Conservation (phyloP, 768 basidiomycete genomes). For the Kwoniella sp. region DNA sequence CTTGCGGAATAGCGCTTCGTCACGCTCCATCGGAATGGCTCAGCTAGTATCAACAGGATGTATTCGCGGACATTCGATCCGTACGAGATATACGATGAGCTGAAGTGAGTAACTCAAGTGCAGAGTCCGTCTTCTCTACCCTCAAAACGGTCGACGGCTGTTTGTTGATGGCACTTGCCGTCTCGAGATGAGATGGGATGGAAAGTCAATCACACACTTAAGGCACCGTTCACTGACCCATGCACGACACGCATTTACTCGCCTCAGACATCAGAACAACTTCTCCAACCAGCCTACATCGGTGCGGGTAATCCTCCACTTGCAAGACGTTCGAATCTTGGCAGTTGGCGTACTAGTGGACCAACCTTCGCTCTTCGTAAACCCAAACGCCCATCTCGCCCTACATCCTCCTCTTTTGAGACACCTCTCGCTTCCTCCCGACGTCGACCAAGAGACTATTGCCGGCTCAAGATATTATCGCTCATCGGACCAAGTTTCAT, state of each 20-base stretch:
- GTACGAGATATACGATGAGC: slow-evolving; percentile 50
- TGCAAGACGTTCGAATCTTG: slow-evolving; percentile 50
- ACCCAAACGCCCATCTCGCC: slow-evolving; percentile 52
- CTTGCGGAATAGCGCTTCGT: slow-evolving; percentile 50
- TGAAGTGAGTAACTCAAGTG: slow-evolving; percentile 35
- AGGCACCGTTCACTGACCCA: too few relatives aligned
- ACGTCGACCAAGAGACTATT: slow-evolving; percentile 2
- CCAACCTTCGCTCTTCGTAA: slow-evolving; percentile 48
- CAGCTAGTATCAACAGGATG: slow-evolving; percentile 50
- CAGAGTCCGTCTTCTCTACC: too few relatives aligned
- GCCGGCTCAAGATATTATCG: slow-evolving; percentile 11
- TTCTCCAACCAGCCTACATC: slow-evolving; percentile 43
- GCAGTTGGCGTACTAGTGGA: slow-evolving; percentile 43
- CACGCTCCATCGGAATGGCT: slow-evolving; percentile 51
- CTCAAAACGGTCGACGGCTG: too few relatives aligned
- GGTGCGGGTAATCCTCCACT: slow-evolving; percentile 43
- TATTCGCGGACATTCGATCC: slow-evolving; percentile 52
- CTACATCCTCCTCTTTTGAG: slow-evolving; percentile 51
- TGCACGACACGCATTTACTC: not conserved
- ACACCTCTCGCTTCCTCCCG: slow-evolving; percentile 15
- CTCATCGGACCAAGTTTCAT: not conserved
- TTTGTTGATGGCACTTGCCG: too few relatives aligned
- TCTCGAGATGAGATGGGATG: too few relatives aligned
- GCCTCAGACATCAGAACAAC: slow-evolving; percentile 51
- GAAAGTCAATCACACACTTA: too few relatives aligned